Base-by-base conservation (phyloP, 306 rosid species). In the Cucumis cinereus region DNA sequence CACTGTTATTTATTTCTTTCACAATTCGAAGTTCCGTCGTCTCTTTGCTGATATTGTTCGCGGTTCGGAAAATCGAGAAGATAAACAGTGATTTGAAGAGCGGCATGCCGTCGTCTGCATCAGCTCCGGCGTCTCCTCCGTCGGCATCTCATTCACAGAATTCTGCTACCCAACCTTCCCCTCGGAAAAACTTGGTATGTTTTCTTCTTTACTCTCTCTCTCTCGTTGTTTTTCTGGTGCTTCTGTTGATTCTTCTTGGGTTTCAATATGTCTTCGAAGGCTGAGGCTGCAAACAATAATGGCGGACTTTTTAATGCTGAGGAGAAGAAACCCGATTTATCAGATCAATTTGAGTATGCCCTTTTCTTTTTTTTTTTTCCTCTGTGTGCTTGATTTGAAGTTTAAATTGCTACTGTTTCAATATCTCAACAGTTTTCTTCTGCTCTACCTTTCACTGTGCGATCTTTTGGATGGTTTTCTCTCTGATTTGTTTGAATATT, bases 341-440 rank as follows among this genome's bases (percentile, higher is more conserved):
- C 73, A 20, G 78, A 82, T 43, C 81, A 68, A 71, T 87, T 86
- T 47, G 82, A 84, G 98, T 90, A 83, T 79, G 85, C 41, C 33
- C 26, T 43, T 41, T 14, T 58, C 53, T 26, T 56, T 26, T 11
- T 26, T 56, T 26, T 11, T 43, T 26, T 49, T 36, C 30, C 13
- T 74, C 36, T 41, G 15, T 47, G 3, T 23, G 49, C 41, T 53
- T 41, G 15, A 11, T 52, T 67, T 66, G 23, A n/a, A 74, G 23
- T 74, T 47, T 19, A 26, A 59, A 14, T 59, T 0, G 19, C 12
- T 28, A 26, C 66, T 59, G 66, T 15, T 59, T 59, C 36, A 10
- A 58, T 26, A 26, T 59, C 38, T 24, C 16, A 26, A 13, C 66
- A 13, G 66, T 26, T 59, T 59, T 59, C 66, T 11, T 24, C 66